These are phyloP conservation scores for Quercus aquifolioides DNA, from an alignment of 306 rosid species.

Conservation along the genomic window DNA sequence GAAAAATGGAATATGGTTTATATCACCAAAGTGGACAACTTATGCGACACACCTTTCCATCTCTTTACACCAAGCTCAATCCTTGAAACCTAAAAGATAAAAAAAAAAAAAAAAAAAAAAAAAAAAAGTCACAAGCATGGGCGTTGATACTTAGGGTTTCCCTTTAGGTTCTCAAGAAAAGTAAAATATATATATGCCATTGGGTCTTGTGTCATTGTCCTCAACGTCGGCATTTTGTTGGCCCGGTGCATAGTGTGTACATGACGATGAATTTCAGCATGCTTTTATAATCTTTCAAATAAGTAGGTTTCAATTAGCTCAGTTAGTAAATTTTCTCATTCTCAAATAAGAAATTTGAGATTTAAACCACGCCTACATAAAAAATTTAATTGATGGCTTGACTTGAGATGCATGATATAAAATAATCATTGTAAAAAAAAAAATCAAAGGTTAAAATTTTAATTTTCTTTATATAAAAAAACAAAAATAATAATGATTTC, in stretches of 20 bases:
- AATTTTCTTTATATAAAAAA: too few relatives aligned
- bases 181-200: background rate
- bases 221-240: slow-evolving; percentile 30
- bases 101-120: background rate
- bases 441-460: too few relatives aligned
- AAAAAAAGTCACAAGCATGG: slow-evolving; percentile 40
- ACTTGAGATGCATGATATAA: too few relatives aligned
- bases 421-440: too few relatives aligned
- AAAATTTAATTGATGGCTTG: too few relatives aligned
- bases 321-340: too few relatives aligned
- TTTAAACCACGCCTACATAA: too few relatives aligned
- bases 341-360: too few relatives aligned
- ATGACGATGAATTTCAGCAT: slow-evolving; percentile 40
- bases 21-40: slow-evolving; percentile 49
- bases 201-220: slow-evolving; percentile 53
- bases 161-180: slow-evolving; percentile 19
- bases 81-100: slow-evolving; percentile 18
- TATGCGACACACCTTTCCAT: slow-evolving; percentile 48
- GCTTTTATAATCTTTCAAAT: slow-evolving; percentile 1
- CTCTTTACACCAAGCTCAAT: slow-evolving; percentile 4
- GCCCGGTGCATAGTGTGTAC: slow-evolving; percentile 51
- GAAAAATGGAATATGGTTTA: slow-evolving; percentile 42
- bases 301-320: background rate
- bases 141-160: slow-evolving; percentile 27
- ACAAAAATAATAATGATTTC: too few relatives aligned